Percentiles rank a stretch among this genome's conserved stretches.
Evolutionary conservation across 108 stramenopile genomes (phyloP).

Genomic region (Epithemia pelagica): DNA sequence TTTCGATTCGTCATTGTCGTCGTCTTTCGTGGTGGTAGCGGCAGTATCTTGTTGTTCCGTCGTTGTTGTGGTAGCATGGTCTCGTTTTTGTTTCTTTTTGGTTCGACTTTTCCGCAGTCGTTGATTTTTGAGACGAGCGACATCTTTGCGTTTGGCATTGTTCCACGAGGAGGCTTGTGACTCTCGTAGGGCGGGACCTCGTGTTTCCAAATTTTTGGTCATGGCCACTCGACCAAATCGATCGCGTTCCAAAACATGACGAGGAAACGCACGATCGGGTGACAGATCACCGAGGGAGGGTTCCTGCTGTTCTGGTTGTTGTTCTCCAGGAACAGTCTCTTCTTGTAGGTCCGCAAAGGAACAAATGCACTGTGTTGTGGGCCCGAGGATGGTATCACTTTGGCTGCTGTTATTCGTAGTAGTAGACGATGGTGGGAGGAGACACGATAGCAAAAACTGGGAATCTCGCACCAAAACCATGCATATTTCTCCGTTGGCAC

Average conservation of each 20-base stretch:
- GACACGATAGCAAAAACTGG: too few species aligned
- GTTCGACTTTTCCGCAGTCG: slow-evolving; percentile 20
- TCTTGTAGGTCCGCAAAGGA: too few species aligned
- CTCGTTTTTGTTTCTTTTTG: not conserved
- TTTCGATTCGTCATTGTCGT: not conserved
- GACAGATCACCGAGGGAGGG: too few species aligned
- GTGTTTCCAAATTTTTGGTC: slow-evolving; percentile 35
- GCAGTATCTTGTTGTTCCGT: not conserved
- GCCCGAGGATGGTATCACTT: too few species aligned
- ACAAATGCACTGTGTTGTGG: too few species aligned
- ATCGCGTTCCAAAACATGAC: slow-evolving; percentile 54
- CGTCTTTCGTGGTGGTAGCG: not conserved
- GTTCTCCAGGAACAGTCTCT: too few species aligned
- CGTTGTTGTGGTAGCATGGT: not conserved
- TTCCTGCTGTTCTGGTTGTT: too few species aligned
- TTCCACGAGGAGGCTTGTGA: slow-evolving; percentile 24
- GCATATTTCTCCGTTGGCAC: too few species aligned
- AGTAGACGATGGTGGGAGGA: too few species aligned
- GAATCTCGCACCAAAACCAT: too few species aligned
- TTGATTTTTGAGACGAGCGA: slow-evolving; percentile 29
- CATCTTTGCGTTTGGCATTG: slow-evolving; percentile 27
- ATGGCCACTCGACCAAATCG: slow-evolving; percentile 27
- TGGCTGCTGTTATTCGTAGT: too few species aligned
- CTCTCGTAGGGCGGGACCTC: slow-evolving; percentile 17
- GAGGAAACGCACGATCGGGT: too few species aligned